Conservation (phyloP, 2,329 filamentous ascomycete genomes). For the Lasiodiplodia sp. region DNA sequence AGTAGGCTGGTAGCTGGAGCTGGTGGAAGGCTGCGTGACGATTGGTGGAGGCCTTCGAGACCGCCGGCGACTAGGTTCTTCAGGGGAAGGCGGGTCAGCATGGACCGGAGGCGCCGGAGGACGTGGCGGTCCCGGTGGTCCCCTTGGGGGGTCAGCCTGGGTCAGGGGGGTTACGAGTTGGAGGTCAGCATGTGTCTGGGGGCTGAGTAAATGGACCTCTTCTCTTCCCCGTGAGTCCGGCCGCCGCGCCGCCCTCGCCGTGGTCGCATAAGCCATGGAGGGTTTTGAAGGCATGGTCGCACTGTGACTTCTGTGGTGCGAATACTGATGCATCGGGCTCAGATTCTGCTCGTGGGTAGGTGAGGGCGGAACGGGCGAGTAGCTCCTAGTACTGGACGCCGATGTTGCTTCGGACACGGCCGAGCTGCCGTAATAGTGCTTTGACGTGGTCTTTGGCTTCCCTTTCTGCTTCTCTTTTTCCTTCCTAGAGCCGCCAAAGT, state of each 20-base stretch:
- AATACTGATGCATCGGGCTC: background rate
- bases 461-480: slow-evolving; percentile 16
- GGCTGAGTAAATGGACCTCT: slow-evolving; percentile 17
- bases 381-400: slow-evolving; percentile 11
- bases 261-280: background rate
- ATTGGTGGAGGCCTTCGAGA: slow-evolving; percentile 12
- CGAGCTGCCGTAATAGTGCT: slow-evolving; percentile 19
- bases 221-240: slow-evolving; percentile 20
- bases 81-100: slow-evolving; percentile 27
- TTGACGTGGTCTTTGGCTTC: background rate
- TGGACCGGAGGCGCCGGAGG: slow-evolving; percentile 16
- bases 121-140: slow-evolving; percentile 23
- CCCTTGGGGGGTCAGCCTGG: slow-evolving; percentile 14
- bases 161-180: background rate
- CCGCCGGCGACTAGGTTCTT: slow-evolving; percentile 5
- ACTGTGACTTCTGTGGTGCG: slow-evolving; percentile 10
- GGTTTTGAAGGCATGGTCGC: slow-evolving; percentile 8
- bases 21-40: slow-evolving; percentile 10
- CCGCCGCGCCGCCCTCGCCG: background rate
- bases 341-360: background rate
- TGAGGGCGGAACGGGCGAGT: slow-evolving; percentile 10
- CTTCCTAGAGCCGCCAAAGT: slow-evolving; percentile 9
- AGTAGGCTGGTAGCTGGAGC: background rate
- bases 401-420: slow-evolving; percentile 7
- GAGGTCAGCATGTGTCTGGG: slow-evolving; percentile 16